Base-by-base conservation (phyloP, 441 rosid genomes). In the Eutrema salsugineum region DNA sequence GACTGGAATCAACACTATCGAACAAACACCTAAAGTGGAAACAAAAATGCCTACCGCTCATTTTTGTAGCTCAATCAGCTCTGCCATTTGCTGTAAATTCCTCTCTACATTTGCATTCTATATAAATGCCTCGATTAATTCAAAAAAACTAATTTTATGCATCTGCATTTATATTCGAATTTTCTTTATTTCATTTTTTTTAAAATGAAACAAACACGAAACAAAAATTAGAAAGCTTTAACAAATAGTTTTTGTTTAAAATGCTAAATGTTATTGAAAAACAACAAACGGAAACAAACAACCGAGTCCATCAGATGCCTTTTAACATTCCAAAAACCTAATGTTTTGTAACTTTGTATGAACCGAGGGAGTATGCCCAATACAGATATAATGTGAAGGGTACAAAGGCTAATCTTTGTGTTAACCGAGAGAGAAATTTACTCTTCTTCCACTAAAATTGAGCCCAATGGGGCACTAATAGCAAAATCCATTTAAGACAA, bases 241-340 rank as follows among this genome's bases (percentile, higher is more conserved):
- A n/a, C n/a, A n/a, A n/a, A n/a, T n/a, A n/a, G n/a, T n/a, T n/a
- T n/a, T n/a, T 1, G 15, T 11, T 11, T 24, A 11, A 5, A 50
- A 2, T 24, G 27, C 35, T 27, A 51, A 27, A 51, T 27, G 57
- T n/a, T 51, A n/a, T 12, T 30, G 62, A 17, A 50, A 22, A 14
- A 24, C 27, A 51, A 50, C 49, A 58, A 69, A 58, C 19, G 38
- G 43, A 68, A 57, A 57, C 73, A 70, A 36, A 59, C 49, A 48
- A 39, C 2, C 27, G 3, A 59, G 12, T 70, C 74, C 59, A 51
- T 53, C 36, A 5, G 14, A 15, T 24, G 3, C 36, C 19, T 8
- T 57, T 57, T 35, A 0, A 57, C 38, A 53, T 53, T 55, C 24
- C 61, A 56, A 33, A 33, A 55, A n/a, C 6, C 1, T 53, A 7